A percentile compares a stretch with the other conserved stretches of the same genome.
Evolutionary conservation across 306 rosid species (phyloP).

Genomic region (Arachis hypogaea): DNA sequence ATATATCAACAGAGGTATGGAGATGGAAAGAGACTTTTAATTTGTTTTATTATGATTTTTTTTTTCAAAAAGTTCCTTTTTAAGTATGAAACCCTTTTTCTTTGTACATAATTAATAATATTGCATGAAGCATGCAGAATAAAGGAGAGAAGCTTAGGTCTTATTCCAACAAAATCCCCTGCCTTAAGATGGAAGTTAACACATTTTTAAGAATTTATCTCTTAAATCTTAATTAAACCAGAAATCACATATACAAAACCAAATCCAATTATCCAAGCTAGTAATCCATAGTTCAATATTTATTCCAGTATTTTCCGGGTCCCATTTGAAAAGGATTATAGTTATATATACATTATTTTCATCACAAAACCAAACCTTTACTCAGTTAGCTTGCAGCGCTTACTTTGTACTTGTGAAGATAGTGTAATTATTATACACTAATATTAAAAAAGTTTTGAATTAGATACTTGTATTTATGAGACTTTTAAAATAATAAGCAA

Average conservation of each 20-base stretch:
- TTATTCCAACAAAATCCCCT: neutral
- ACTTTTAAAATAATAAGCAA: too few relatives aligned
- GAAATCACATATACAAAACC: neutral
- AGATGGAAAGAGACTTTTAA: neutral
- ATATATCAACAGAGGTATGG: neutral
- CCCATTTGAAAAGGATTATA: conserved; percentile 27
- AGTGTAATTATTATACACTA: neutral
- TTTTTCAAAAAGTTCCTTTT: neutral
- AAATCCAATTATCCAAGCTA: neutral
- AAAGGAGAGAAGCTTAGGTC: neutral
- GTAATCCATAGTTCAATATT: neutral
- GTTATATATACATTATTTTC: neutral
- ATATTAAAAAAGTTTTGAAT: too few relatives aligned
- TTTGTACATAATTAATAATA: neutral
- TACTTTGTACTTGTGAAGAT: neutral
- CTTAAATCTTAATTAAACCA: neutral
- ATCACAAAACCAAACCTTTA: conserved; percentile 14
- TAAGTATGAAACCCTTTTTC: neutral
- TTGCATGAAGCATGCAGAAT: neutral
- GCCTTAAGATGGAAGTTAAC: neutral
- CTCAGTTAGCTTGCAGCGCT: conserved; percentile 8
- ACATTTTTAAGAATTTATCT: neutral
- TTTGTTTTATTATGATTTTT: neutral
- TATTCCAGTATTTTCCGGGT: conserved; percentile 6
- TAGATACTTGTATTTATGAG: too few relatives aligned